Conservation (phyloP, 495 filamentous ascomycete genomes). For the Tuber calosporum region DNA sequence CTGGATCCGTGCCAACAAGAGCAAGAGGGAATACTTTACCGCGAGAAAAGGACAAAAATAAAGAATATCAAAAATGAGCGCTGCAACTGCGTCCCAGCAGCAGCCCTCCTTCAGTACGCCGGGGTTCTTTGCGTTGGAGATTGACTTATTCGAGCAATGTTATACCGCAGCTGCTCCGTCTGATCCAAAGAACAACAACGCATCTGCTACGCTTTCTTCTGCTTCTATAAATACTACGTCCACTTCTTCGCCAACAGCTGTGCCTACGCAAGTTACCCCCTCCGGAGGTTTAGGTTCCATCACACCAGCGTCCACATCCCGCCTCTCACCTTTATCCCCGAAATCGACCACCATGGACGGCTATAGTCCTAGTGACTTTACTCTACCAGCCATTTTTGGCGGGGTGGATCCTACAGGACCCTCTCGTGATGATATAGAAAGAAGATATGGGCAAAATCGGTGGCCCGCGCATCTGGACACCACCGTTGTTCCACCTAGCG, state of each 20-base stretch:
- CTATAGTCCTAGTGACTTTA: neutral
- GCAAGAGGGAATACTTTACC: neutral
- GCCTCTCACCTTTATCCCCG: neutral
- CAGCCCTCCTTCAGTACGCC: slow-evolving; percentile 26
- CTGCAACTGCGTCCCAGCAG: slow-evolving; percentile 24
- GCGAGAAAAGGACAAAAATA: neutral
- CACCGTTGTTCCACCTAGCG: neutral
- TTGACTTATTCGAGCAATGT: slow-evolving; percentile 35
- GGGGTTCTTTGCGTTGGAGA: slow-evolving; percentile 34
- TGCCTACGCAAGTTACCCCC: neutral
- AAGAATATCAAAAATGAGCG: slow-evolving; percentile 18
- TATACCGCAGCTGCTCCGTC: slow-evolving; percentile 25
- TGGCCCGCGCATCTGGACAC: neutral
- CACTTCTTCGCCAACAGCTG: neutral
- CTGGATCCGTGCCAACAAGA: neutral
- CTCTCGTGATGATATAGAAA: neutral
- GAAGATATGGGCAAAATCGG: neutral
- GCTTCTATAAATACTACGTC: slow-evolving; percentile 10
- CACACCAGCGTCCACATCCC: neutral
- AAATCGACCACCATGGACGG: neutral
- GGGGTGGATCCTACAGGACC: neutral
- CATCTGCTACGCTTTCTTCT: slow-evolving; percentile 15
- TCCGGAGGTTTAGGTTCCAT: neutral
- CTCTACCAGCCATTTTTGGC: neutral
- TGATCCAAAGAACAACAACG: slow-evolving; percentile 19